Percentiles rank a stretch among this genome's conserved stretches.
Conservation (phyloP, 495 filamentous ascomycete genomes). For the Schizothecium vesticola region DNA sequence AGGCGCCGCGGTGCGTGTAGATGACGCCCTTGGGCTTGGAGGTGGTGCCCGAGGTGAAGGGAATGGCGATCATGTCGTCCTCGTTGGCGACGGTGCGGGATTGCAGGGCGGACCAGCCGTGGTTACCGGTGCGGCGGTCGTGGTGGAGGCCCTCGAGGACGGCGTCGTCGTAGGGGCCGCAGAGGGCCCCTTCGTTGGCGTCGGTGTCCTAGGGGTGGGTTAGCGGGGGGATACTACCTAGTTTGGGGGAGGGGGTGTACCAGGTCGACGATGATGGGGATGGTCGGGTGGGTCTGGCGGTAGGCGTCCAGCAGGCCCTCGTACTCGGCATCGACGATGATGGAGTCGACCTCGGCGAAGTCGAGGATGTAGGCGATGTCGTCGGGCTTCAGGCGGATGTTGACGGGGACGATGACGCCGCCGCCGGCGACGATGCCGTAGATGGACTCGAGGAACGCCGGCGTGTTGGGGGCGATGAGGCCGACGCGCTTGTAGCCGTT, state of each 20-base stretch:
- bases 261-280: conserved; percentile 69
- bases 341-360: conserved; percentile 78
- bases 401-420: conserved; percentile 72
- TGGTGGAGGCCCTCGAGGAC: conserved; percentile 72
- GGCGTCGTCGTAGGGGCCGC: conserved; percentile 77
- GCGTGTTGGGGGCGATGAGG: conserved; percentile 85
- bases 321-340: conserved; percentile 83
- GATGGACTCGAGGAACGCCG: conserved; percentile 84
- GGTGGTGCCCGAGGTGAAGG: conserved; percentile 91
- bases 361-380: conserved; percentile 88
- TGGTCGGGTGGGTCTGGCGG: conserved; percentile 47
- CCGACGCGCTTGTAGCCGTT: conserved; percentile 65
- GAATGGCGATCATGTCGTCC: conserved; percentile 69
- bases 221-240: background rate
- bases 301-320: conserved; percentile 62
- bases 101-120: conserved; percentile 75
- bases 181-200: conserved; percentile 63
- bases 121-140: conserved; percentile 54
- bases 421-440: conserved; percentile 87
- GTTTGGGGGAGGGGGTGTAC: background rate
- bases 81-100: conserved; percentile 60
- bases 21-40: conserved; percentile 90
- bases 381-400: conserved; percentile 80
- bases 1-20: conserved; percentile 81
- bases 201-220: conserved; percentile 57